Percentiles rank a stretch among this genome's conserved stretches.
These are phyloP conservation scores for Metarhizium humberi DNA, from an alignment of 2,329 filamentous ascomycete species.

Conservation along the genomic window DNA sequence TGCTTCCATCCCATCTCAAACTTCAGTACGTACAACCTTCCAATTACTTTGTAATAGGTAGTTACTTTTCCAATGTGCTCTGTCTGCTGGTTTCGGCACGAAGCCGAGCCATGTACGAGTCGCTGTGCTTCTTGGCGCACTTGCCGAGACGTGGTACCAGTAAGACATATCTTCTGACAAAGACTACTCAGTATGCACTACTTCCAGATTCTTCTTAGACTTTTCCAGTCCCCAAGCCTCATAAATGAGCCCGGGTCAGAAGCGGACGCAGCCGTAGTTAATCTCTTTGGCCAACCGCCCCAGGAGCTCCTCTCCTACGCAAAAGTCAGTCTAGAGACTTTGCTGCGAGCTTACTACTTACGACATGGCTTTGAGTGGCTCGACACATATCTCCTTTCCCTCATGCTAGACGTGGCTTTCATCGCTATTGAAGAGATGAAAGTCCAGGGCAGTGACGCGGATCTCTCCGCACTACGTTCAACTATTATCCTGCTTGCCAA, in stretches of 20 bases:
- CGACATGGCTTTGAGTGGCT: conserved; percentile 1
- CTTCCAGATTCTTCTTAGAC: background rate
- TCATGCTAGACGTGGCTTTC: background rate
- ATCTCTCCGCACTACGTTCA: background rate
- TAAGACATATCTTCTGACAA: background rate
- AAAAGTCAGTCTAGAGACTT: background rate
- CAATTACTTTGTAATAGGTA: background rate
- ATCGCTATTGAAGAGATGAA: background rate
- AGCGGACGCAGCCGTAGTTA: background rate
- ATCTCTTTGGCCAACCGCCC: background rate
- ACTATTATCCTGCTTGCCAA: background rate
- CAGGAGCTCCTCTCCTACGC: background rate
- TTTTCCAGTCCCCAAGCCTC: background rate
- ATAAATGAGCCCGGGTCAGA: background rate
- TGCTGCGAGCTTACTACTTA: background rate
- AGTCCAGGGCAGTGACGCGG: background rate
- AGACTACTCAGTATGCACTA: conserved; percentile 1
- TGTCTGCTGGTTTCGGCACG: too few relatives aligned
- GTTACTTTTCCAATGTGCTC: too few relatives aligned
- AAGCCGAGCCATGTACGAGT: too few relatives aligned
- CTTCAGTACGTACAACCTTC: conserved; percentile 18
- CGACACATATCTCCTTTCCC: background rate
- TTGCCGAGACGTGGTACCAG: too few relatives aligned
- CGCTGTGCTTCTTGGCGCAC: too few relatives aligned
- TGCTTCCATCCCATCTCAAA: conserved; percentile 19